Conservation (phyloP, 495 filamentous ascomycete species). For the Jackrogersella minutella region DNA sequence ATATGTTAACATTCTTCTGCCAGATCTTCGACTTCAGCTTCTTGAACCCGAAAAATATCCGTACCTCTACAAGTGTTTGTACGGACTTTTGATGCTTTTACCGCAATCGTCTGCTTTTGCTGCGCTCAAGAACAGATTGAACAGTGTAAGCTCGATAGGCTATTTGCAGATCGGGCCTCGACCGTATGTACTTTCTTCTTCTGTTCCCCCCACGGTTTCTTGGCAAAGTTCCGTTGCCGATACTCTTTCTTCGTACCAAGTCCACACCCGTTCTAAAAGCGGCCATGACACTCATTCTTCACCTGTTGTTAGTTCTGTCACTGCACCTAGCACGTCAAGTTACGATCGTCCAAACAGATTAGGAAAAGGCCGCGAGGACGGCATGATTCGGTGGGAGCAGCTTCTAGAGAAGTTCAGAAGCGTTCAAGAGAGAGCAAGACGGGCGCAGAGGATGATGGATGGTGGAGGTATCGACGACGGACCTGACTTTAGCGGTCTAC, state of each 20-base stretch:
- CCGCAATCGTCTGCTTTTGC: slow-evolving; percentile 98
- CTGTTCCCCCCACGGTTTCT: slow-evolving; percentile 37
- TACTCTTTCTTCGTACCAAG: slow-evolving; percentile 47
- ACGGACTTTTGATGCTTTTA: slow-evolving; percentile 95
- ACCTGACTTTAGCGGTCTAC: slow-evolving; percentile 48
- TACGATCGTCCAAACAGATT: slow-evolving; percentile 84
- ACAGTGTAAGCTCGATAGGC: slow-evolving; percentile 95
- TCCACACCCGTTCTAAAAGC: slow-evolving; percentile 33
- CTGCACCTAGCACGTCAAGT: slow-evolving; percentile 56
- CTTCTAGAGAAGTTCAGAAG: slow-evolving; percentile 94
- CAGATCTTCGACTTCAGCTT: slow-evolving; percentile 93
- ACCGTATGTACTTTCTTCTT: slow-evolving; percentile 67
- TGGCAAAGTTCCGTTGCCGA: slow-evolving; percentile 54
- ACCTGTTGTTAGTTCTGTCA: slow-evolving; percentile 53
- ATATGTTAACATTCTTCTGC: slow-evolving; percentile 21
- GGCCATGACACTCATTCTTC: slow-evolving; percentile 44
- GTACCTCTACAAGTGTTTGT: slow-evolving; percentile 97
- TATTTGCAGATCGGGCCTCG: slow-evolving; percentile 86
- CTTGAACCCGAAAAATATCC: slow-evolving; percentile 98
- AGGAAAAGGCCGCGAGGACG: slow-evolving; percentile 80
- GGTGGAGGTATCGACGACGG: slow-evolving; percentile 53
- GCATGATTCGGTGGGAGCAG: slow-evolving; percentile 87
- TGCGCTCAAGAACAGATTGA: slow-evolving; percentile 94
- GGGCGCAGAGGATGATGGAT: slow-evolving; percentile 51
- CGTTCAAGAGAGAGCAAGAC: slow-evolving; percentile 80